These are phyloP conservation scores for Zelopaecilomyces penicillatus DNA, from an alignment of 2,329 filamentous ascomycete species.

Conservation along the genomic window DNA sequence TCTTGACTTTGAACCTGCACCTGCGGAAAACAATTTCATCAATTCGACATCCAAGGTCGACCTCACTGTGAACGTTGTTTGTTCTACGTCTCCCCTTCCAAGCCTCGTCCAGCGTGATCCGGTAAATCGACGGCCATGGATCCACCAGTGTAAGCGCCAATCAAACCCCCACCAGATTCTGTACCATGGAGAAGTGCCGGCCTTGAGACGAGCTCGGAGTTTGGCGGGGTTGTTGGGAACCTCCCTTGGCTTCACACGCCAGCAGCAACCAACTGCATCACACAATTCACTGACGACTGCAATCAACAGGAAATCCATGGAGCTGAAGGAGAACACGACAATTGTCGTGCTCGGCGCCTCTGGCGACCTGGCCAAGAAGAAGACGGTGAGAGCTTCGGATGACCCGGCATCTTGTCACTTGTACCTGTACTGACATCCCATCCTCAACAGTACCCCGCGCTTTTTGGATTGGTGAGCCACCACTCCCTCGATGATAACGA, in stretches of 20 bases:
- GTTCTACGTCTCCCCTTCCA: not conserved
- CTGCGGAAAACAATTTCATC: not conserved
- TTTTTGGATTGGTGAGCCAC: slow-evolving; percentile 85
- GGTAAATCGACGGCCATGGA: slow-evolving; percentile 10
- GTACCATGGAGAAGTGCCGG: slow-evolving; percentile 1
- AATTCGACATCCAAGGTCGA: not conserved
- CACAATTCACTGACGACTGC: slow-evolving; percentile 7
- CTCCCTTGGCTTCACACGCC: not conserved
- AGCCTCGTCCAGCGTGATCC: not conserved
- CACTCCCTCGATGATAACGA: not conserved
- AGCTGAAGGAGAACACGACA: slow-evolving; percentile 97
- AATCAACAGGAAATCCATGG: slow-evolving; percentile 56
- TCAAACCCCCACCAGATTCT: slow-evolving; percentile 3
- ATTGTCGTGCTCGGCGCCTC: slow-evolving; percentile 96
- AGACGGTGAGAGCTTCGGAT: slow-evolving; percentile 61
- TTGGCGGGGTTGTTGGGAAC: slow-evolving; percentile 3
- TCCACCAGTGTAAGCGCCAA: slow-evolving; percentile 4
- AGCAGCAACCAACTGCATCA: no score
- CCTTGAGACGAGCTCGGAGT: slow-evolving; percentile 2
- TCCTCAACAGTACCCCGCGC: slow-evolving; percentile 69
- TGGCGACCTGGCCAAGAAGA: slow-evolving; percentile 98
- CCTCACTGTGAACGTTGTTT: not conserved
- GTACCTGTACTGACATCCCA: slow-evolving; percentile 5
- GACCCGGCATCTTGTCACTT: slow-evolving; percentile 7
- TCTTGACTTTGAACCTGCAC: not conserved